Base-by-base conservation (phyloP, 495 filamentous ascomycete species). In the Neurospora tetraspora region DNA sequence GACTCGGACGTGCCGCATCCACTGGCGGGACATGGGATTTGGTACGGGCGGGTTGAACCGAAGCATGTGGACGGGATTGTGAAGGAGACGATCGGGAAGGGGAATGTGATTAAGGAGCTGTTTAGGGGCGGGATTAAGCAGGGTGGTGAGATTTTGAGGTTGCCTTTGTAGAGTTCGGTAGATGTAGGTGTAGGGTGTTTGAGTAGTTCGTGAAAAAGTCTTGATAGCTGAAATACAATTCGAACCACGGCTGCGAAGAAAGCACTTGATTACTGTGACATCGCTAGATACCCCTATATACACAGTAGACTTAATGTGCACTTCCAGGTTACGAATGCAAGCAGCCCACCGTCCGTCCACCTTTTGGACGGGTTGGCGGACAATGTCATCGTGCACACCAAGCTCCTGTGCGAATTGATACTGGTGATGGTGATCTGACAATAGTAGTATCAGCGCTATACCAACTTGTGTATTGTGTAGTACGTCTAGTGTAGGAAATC, bases 1-100 rank as follows among this genome's bases (percentile, higher is more conserved):
- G 82, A 77, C 8, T 71, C 38, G 34, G 78, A 76, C 1, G 73
- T 80, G 70, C 65, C 47, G n/a, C 85, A 89, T 80, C 85, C 89
- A 23, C 81, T 97, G 72, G 91, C 89, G 2, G 94, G 94, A 1
- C 89, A 88, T 77, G 94, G 95, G 0, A 90, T 98, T 39, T 98
- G 95, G 95, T 98, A 98, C 83, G 95, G 94, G 1, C 83, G 95
- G 65, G 90, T 98, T 31, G 91, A 93, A 78, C 93, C 95, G 0
- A 89, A 85, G 72, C 90, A 98, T 82, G 93, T 97, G 2, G 90
- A 96, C 77, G 94, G 94, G 0, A 89, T 98, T 68, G 87, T 98
- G 12, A 80, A 89, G 20, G 92, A 95, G 85, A 98, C 94, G 2
- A 85, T 98, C 3, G 43, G 89, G 39, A 83, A 87, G 10, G 93